phyloP scores from a whole-genome alignment of 768 basidiomycete species.

The Boletus tylopilopsis region DNA sequence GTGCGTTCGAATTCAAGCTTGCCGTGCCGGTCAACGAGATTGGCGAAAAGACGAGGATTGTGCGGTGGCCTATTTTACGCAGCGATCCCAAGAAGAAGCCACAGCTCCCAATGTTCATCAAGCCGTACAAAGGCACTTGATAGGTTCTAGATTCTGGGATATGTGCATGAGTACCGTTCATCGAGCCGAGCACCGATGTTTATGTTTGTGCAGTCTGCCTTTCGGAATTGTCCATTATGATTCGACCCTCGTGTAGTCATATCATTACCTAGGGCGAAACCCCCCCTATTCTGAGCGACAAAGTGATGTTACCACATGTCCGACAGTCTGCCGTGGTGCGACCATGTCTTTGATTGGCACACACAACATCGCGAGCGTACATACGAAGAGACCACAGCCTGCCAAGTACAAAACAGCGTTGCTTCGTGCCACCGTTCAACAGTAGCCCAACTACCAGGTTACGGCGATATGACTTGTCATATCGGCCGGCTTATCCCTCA shows the following conservation, averaged over 20 bases:
- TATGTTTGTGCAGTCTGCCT: too few relatives aligned
- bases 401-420: conserved; percentile 8
- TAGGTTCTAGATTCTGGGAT: too few relatives aligned
- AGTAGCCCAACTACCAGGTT: conserved; percentile 4
- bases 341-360: conserved; percentile 10
- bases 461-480: too few relatives aligned
- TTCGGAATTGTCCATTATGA: too few relatives aligned
- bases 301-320: too few relatives aligned
- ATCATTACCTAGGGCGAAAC: too few relatives aligned
- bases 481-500: too few relatives aligned
- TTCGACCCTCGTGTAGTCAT: too few relatives aligned
- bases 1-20: conserved; percentile 10
- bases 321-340: conserved; percentile 1
- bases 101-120: conserved; percentile 12
- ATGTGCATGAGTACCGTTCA: too few relatives aligned
- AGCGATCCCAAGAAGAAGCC: background rate
- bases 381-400: conserved; percentile 6
- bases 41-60: background rate
- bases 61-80: conserved; percentile 3
- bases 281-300: too few relatives aligned
- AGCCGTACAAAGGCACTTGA: background rate
- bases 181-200: too few relatives aligned
- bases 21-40: conserved; percentile 8
- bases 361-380: conserved; percentile 1
- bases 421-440: background rate